Base-by-base conservation (phyloP, 2,329 filamentous ascomycete species). In the Aspergillus transmontanensis region DNA sequence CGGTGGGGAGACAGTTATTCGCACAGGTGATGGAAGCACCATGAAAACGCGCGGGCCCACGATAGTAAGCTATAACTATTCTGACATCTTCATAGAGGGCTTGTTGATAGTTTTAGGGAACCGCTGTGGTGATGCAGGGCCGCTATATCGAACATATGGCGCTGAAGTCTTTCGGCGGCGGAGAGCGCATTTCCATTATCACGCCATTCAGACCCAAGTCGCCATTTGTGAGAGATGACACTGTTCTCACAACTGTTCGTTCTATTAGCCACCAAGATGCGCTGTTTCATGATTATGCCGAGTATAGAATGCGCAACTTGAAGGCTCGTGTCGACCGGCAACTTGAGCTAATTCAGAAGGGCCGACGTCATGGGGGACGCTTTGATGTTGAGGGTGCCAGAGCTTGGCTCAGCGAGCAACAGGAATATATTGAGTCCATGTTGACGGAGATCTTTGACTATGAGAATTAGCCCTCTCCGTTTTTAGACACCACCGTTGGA, bases 1-100 rank as follows among this genome's bases (percentile, higher is more conserved):
- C 19, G 87, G 87, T 14, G 87, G 87, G 5, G 87, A 89, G 75
- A 89, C 39, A 6, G 39, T 41, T 19, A 41, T 41, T 3, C 39
- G 39, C n/a, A 41, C 39, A 6, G 39, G 39, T n/a, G 39, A 41
- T 41, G 39, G 39, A n/a, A 7, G 39, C 19, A 41, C 81, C 11
- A 51, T 51, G n/a, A 50, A 58, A 28, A 30, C 36, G 10, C 57
- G 57, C 6, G 57, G 45, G 12, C 57, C 57, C 3, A 19, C 30
- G 1, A 32, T 58, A 45, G 30, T 61, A 46, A 23, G 43, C 10
- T 57, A 70, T 67, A 12, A 66, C 59, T 23, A 23, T 21, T 11
- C 21, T 14, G 10, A 23, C 7, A 14, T 16, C 23, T 5, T 23
- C 45, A 26, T 26, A 11, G 0, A 7, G 5, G 28, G 21, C 14